Evolutionary conservation across 2,329 filamentous ascomycete species (phyloP).

Genomic region (Aspergillus tubingensis): DNA sequence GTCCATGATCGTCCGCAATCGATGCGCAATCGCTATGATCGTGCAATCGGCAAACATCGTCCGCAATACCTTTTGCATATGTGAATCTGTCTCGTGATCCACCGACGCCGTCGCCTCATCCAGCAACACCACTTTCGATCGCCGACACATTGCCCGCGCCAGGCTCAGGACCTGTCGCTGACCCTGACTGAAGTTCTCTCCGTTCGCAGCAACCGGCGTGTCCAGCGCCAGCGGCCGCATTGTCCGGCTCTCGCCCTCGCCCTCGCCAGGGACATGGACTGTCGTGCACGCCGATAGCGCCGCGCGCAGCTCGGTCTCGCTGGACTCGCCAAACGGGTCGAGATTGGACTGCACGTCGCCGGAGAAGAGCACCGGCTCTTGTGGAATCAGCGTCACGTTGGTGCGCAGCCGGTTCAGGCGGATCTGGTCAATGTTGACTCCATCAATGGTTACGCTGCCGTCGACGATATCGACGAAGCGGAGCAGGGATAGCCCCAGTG

Average conservation of each 20-base stretch:
- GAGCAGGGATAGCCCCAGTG: slow-evolving; percentile 57
- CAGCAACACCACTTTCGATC: slow-evolving; percentile 60
- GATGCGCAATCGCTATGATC: slow-evolving; percentile 68
- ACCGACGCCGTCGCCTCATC: slow-evolving; percentile 68
- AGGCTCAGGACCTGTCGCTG: slow-evolving; percentile 65
- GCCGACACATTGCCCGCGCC: slow-evolving; percentile 60
- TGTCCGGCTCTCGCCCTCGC: slow-evolving; percentile 12
- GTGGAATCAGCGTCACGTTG: slow-evolving; percentile 60
- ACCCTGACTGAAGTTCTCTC: slow-evolving; percentile 50
- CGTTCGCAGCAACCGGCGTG: slow-evolving; percentile 60
- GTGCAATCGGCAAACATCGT: slow-evolving; percentile 56
- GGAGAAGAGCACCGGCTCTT: slow-evolving; percentile 62
- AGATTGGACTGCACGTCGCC: slow-evolving; percentile 61
- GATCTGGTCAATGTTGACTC: slow-evolving; percentile 57
- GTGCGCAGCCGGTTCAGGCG: slow-evolving; percentile 55
- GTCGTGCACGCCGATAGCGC: slow-evolving; percentile 35
- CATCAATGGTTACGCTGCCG: slow-evolving; percentile 59
- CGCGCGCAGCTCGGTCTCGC: slow-evolving; percentile 47
- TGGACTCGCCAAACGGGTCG: slow-evolving; percentile 58
- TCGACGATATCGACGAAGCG: slow-evolving; percentile 54
- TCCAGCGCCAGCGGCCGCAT: slow-evolving; percentile 42
- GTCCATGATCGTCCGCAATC: slow-evolving; percentile 64
- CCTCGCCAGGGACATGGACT: slow-evolving; percentile 31
- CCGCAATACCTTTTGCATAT: slow-evolving; percentile 60
- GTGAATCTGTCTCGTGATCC: slow-evolving; percentile 59